Evolutionary conservation across 2,329 filamentous ascomycete species (phyloP).

Genomic region (Neofusicoccum ribis): DNA sequence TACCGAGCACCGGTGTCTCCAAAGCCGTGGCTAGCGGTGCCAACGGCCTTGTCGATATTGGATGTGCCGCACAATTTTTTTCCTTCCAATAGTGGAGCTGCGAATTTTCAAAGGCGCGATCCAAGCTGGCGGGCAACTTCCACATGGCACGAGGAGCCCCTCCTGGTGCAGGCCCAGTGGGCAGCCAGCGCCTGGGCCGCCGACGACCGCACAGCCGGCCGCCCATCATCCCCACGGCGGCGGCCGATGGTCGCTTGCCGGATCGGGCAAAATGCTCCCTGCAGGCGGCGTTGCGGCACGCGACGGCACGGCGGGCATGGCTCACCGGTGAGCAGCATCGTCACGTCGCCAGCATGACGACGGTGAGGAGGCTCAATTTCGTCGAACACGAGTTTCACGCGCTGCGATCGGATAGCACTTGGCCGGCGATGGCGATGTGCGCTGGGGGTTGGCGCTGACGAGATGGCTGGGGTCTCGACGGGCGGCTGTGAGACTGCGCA

Average conservation of each 20-base stretch:
- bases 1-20: constrained; percentile 11
- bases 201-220: not conserved
- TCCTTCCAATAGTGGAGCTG: not conserved
- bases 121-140: not conserved
- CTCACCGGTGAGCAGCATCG: not conserved
- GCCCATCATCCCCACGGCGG: not conserved
- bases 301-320: not conserved
- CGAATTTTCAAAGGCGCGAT: not conserved
- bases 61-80: not conserved
- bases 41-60: constrained; percentile 10
- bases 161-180: not conserved
- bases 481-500: not conserved
- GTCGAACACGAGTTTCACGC: constrained; percentile 8
- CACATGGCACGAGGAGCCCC: constrained; percentile 1
- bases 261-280: not conserved
- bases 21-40: constrained; percentile 1
- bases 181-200: not conserved
- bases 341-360: not conserved
- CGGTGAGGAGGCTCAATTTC: not conserved
- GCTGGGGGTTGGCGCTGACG: not conserved
- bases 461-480: not conserved
- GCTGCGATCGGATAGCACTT: not conserved
- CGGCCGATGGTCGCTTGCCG: not conserved
- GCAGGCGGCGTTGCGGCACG: not conserved
- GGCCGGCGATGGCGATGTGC: not conserved